Evolutionary conservation across 2,329 filamentous ascomycete species (phyloP), one percentile per base, ranked within the genome.

Genomic region (Fusarium luffae): DNA sequence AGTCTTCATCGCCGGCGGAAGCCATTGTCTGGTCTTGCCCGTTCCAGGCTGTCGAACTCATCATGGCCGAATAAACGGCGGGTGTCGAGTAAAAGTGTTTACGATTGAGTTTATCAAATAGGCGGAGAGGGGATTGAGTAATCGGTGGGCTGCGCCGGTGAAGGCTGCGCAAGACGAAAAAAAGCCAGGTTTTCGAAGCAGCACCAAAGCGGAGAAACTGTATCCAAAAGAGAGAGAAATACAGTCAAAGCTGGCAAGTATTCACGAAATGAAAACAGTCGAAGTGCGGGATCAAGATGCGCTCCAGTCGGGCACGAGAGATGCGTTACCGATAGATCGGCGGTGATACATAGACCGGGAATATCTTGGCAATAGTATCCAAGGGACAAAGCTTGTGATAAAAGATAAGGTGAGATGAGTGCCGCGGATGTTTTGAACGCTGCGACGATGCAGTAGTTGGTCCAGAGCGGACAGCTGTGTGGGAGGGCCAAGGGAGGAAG

Each of bases 1-100:
- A 90, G 41, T 89, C 88, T 76, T 90, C 88, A 49, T 90, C 88
- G 52, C 82, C 76, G 8, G 82, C 71, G 13, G 83, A 77, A 28
- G 85, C 80, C 77, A 89, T 81, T 62, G 82, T 81, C 73, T 88
- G 85, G 72, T 89, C 86, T 75, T 88, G 85, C 51, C 83, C 82
- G 70, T 85, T 85, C 88, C 88, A 90, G 66, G 79, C 77, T 59
- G 81, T 78, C 54, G 85, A 83, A 71, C 85, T 82, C 85, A 88
- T 88, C 81, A 83, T 86, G 77, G 66, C 70, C 62, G 49, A 62
- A 46, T 51, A 63, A 69, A 54, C 63, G 71, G 51, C 63, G 54
- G 44, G 46, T 59, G 52, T 66, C 64, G 52, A 58, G 58, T 30
- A 51, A 59, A 54, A 37, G 52, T 52, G 51, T 46, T 66, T 52